These are phyloP conservation scores for Infundibulicybe gibba DNA, from an alignment of 768 basidiomycete genomes.

Conservation along the genomic window DNA sequence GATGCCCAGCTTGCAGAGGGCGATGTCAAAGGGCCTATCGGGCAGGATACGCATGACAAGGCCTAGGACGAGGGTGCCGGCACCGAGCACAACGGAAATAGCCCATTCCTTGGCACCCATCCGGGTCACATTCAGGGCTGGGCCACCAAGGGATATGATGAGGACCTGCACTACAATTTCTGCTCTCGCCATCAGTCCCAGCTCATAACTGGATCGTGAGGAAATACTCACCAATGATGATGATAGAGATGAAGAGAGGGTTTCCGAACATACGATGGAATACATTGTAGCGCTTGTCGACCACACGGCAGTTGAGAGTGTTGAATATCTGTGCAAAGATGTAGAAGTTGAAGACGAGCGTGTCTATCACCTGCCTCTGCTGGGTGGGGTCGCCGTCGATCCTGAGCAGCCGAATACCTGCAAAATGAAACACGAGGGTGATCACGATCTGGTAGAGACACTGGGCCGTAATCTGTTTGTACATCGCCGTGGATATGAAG, in stretches of 20 bases:
- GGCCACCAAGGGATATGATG: too few species aligned
- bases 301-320: slow-evolving; percentile 80
- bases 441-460: slow-evolving; percentile 78
- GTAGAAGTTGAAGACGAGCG: slow-evolving; percentile 91
- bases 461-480: slow-evolving; percentile 90
- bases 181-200: too few species aligned
- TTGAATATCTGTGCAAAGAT: slow-evolving; percentile 96
- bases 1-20: too few species aligned
- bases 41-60: too few species aligned
- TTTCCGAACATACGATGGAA: slow-evolving; percentile 77
- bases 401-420: slow-evolving; percentile 65
- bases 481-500: slow-evolving; percentile 86
- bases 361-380: slow-evolving; percentile 53
- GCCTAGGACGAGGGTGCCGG: too few species aligned
- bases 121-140: too few species aligned
- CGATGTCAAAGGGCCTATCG: too few species aligned
- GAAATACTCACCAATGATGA: slow-evolving; percentile 58
- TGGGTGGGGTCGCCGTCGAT: slow-evolving; percentile 31
- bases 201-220: too few species aligned
- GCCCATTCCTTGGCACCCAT: too few species aligned
- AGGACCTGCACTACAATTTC: too few species aligned
- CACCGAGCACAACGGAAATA: too few species aligned
- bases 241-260: slow-evolving; percentile 78
- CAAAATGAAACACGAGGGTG: slow-evolving; percentile 85
- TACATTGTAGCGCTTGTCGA: slow-evolving; percentile 82